Conservation (phyloP, 177 flowering plant genomes). For the Telopea speciosissima region DNA sequence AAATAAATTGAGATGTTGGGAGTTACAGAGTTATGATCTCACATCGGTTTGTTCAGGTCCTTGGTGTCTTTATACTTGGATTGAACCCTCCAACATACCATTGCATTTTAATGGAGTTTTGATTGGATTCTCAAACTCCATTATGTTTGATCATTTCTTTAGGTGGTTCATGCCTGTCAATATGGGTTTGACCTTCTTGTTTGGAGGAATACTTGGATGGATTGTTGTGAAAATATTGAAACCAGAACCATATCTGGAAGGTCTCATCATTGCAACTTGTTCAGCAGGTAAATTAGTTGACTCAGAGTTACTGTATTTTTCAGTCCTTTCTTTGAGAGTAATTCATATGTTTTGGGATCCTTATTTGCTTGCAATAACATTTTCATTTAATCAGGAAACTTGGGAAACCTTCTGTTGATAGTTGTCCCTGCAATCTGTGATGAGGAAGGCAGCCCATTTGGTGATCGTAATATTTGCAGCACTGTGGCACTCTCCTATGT, state of each 20-base stretch:
- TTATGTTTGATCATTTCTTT: slow-evolving; percentile 3
- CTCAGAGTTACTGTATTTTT: background rate
- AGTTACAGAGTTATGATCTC: too few relatives aligned
- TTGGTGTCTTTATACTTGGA: background rate
- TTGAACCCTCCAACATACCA: too few relatives aligned
- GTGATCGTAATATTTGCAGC: slow-evolving; percentile 37
- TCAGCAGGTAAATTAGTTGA: slow-evolving; percentile 47
- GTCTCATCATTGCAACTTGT: slow-evolving; percentile 74
- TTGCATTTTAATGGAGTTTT: background rate
- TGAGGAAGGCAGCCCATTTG: slow-evolving; percentile 75
- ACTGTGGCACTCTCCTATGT: slow-evolving; percentile 69
- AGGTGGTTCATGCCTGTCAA: slow-evolving; percentile 99
- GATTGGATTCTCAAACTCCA: background rate
- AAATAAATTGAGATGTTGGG: too few relatives aligned
- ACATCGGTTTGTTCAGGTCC: background rate
- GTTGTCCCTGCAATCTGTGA: slow-evolving; percentile 76
- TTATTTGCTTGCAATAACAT: background rate
- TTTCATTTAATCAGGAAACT: slow-evolving; percentile 47
- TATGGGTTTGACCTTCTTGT: slow-evolving; percentile 62
- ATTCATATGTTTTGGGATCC: background rate
- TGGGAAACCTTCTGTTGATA: slow-evolving; percentile 76
- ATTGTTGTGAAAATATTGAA: slow-evolving; percentile 56
- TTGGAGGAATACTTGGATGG: slow-evolving; percentile 91
- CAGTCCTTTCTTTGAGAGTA: background rate
- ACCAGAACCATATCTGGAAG: slow-evolving; percentile 65